Evolutionary conservation across 148 eudicot genomes (phyloP).

Genomic region (Persicaria tinctoria): DNA sequence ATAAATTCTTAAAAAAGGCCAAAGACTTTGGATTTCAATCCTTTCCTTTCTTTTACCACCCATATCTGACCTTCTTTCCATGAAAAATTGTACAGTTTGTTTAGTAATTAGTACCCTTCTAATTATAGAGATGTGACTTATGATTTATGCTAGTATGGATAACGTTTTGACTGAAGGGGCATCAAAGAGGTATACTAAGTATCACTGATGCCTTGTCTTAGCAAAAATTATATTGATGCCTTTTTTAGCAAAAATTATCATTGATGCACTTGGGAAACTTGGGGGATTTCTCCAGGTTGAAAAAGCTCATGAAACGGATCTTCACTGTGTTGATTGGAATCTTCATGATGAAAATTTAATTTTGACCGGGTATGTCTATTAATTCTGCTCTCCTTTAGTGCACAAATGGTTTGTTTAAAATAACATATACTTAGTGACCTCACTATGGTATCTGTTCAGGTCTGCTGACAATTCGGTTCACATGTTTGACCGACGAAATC

Average conservation of each 20-base stretch:
- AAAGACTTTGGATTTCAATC: neutral
- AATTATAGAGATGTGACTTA: neutral
- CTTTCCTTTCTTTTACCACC: neutral
- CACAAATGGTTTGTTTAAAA: neutral
- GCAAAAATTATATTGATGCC: too few relatives aligned
- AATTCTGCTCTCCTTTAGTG: neutral
- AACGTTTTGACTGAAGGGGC: neutral
- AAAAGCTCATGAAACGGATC: constrained; percentile 85
- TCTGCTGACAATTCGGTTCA: constrained; percentile 85
- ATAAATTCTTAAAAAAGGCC: neutral
- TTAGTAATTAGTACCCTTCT: neutral
- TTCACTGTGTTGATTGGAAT: constrained; percentile 98
- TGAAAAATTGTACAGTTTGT: neutral
- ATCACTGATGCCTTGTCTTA: neutral
- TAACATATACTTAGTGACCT: neutral
- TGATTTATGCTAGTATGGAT: too few relatives aligned
- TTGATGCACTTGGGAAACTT: too few relatives aligned
- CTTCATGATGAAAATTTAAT: constrained; percentile 66
- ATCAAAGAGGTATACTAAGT: neutral
- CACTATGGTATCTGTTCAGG: constrained; percentile 25
- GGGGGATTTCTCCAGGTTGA: constrained; percentile 47
- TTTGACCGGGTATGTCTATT: constrained; percentile 59
- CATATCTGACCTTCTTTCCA: neutral
- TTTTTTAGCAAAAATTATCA: too few relatives aligned
- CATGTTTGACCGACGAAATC: constrained; percentile 82